A percentile compares a stretch with the other conserved stretches of the same genome.
Conservation (phyloP, 441 rosid genomes). For the Adansonia rubrostipa region DNA sequence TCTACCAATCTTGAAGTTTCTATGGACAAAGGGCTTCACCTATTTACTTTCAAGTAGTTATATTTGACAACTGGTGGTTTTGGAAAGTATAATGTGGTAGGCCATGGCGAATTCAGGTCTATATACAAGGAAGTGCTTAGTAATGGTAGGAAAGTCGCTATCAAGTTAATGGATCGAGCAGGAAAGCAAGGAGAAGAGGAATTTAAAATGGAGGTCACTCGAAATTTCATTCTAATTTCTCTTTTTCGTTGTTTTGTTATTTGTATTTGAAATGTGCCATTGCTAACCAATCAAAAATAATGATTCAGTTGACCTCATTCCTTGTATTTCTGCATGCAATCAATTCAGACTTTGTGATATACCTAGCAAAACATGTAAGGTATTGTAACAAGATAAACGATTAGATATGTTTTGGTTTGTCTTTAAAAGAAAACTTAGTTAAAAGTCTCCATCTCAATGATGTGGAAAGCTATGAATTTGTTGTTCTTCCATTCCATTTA, state of each 20-base stretch:
- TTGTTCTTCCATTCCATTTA: too few species aligned
- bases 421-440: too few species aligned
- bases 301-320: not conserved
- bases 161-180: constrained; percentile 85
- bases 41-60: constrained; percentile 81
- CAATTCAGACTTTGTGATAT: too few species aligned
- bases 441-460: too few species aligned
- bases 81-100: constrained; percentile 88
- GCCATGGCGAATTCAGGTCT: constrained; percentile 89
- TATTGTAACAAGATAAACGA: too few species aligned
- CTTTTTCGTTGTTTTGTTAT: not conserved
- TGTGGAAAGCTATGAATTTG: too few species aligned
- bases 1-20: constrained; percentile 38
- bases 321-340: too few species aligned
- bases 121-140: constrained; percentile 84
- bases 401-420: too few species aligned
- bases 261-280: not conserved
- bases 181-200: constrained; percentile 95
- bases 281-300: not conserved
- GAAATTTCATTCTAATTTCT: constrained; percentile 8
- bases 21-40: constrained; percentile 61
- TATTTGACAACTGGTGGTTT: constrained; percentile 87
- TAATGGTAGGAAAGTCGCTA: constrained; percentile 84
- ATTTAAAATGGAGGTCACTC: constrained; percentile 79
- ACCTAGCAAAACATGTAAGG: too few species aligned